Conservation (phyloP, 768 basidiomycete genomes). For the Strobilomyces confusus region DNA sequence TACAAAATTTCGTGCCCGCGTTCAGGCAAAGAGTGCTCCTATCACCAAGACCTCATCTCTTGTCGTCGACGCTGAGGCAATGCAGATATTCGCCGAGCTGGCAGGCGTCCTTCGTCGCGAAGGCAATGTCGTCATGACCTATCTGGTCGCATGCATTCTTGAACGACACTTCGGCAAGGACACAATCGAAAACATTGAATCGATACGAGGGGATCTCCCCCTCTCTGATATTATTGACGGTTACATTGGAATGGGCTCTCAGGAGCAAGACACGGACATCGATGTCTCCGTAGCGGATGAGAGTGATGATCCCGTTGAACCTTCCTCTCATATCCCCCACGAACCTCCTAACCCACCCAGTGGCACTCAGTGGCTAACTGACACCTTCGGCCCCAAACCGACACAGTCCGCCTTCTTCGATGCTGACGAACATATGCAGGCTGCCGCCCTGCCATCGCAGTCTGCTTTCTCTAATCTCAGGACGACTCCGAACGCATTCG, state of each 20-base stretch:
- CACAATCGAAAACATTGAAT: constrained; percentile 72
- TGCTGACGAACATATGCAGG: constrained; percentile 9
- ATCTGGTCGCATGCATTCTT: constrained; percentile 83
- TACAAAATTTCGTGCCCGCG: constrained; percentile 73
- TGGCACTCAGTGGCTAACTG: constrained; percentile 33
- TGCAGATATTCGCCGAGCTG: constrained; percentile 62
- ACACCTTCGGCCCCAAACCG: constrained; percentile 28
- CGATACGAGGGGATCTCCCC: constrained; percentile 52
- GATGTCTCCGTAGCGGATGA: constrained; percentile 23
- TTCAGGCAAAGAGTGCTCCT: constrained; percentile 74
- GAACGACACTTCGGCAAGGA: constrained; percentile 83
- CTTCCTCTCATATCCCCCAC: neutral
- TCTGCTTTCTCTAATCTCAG: constrained; percentile 36
- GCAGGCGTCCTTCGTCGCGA: constrained; percentile 60
- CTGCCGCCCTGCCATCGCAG: constrained; percentile 8
- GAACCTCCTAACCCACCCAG: constrained; percentile 14
- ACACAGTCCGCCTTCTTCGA: constrained; percentile 22
- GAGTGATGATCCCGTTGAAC: constrained; percentile 17
- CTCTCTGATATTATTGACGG: constrained; percentile 72
- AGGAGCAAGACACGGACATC: constrained; percentile 23
- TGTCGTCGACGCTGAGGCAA: constrained; percentile 59
- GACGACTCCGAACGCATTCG: constrained; percentile 34
- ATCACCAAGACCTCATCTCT: constrained; percentile 65
- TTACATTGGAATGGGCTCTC: constrained; percentile 29
- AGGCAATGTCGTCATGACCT: constrained; percentile 69